Evolutionary conservation across 2,329 filamentous ascomycete genomes (phyloP).

Genomic region (Talaromyces piceae): DNA sequence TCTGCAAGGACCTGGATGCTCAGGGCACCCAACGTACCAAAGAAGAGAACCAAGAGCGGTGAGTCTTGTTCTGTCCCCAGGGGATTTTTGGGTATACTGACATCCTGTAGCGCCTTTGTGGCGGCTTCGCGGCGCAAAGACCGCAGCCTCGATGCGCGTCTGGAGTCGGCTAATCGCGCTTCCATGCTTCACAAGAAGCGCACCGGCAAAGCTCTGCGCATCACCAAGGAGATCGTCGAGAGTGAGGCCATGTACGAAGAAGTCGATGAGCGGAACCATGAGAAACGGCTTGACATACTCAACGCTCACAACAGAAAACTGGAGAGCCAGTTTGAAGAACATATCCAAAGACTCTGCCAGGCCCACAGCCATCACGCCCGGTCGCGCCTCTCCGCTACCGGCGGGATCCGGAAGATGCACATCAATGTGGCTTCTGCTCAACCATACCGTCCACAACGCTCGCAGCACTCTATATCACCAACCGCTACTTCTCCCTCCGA

Average conservation of each 20-base stretch:
- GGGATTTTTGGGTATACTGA: conserved; percentile 11
- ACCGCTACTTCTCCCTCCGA: neutral
- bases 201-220: conserved; percentile 72
- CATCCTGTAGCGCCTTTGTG: conserved; percentile 65
- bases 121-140: conserved; percentile 83
- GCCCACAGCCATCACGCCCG: conserved; percentile 13
- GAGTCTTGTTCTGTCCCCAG: conserved; percentile 4
- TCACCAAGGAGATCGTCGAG: conserved; percentile 77
- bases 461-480: neutral
- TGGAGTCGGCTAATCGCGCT: conserved; percentile 78
- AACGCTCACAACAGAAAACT: conserved; percentile 32
- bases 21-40: conserved; percentile 29
- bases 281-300: conserved; percentile 33
- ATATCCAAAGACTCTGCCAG: conserved; percentile 18
- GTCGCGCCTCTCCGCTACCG: conserved; percentile 21
- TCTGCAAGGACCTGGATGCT: conserved; percentile 17
- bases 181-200: conserved; percentile 87
- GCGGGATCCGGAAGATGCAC: conserved; percentile 27
- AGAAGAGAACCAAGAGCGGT: conserved; percentile 42
- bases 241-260: conserved; percentile 97
- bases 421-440: neutral
- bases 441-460: neutral
- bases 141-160: conserved; percentile 74
- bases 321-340: conserved; percentile 30
- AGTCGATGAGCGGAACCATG: conserved; percentile 65